phyloP scores from a whole-genome alignment of 1,284 basidiomycete genomes.

The Apiotrichum montevideense region DNA sequence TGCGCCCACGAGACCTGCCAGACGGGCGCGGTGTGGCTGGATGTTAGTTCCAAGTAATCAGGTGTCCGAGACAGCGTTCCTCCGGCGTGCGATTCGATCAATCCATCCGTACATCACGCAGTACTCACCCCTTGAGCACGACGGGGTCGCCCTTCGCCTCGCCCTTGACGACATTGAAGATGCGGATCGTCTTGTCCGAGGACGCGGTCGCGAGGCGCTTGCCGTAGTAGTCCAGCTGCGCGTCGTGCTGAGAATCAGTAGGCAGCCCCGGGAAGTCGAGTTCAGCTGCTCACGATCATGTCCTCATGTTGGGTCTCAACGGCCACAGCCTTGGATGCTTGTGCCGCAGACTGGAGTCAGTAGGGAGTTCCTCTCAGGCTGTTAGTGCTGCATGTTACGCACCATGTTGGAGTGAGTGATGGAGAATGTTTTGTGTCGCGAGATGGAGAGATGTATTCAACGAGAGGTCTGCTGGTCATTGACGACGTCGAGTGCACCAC shows the following conservation, averaged over 20 bases:
- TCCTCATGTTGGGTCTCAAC: constrained; percentile 89
- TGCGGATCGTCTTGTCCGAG: constrained; percentile 88
- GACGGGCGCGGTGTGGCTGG: constrained; percentile 85
- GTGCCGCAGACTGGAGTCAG: constrained; percentile 22
- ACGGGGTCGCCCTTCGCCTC: constrained; percentile 61
- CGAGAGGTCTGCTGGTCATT: too few species aligned
- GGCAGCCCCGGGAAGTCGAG: too few species aligned
- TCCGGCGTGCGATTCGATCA: neutral
- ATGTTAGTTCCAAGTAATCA: neutral
- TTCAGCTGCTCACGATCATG: constrained; percentile 68
- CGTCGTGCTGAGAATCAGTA: constrained; percentile 67
- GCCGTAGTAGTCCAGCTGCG: constrained; percentile 95
- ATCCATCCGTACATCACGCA: neutral
- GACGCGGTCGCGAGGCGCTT: constrained; percentile 95
- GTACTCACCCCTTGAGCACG: constrained; percentile 72
- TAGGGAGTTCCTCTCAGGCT: constrained; percentile 1
- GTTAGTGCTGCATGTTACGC: too few species aligned
- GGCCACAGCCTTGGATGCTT: constrained; percentile 36
- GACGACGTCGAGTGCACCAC: too few species aligned
- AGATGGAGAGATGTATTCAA: too few species aligned
- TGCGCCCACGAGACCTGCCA: constrained; percentile 99
- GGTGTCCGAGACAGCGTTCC: neutral
- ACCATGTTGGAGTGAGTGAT: neutral
- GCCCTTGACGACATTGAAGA: constrained; percentile 90
- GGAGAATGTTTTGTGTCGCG: too few species aligned